phyloP scores from a whole-genome alignment of 768 basidiomycete species.

The Leccinum aurantiacum region DNA sequence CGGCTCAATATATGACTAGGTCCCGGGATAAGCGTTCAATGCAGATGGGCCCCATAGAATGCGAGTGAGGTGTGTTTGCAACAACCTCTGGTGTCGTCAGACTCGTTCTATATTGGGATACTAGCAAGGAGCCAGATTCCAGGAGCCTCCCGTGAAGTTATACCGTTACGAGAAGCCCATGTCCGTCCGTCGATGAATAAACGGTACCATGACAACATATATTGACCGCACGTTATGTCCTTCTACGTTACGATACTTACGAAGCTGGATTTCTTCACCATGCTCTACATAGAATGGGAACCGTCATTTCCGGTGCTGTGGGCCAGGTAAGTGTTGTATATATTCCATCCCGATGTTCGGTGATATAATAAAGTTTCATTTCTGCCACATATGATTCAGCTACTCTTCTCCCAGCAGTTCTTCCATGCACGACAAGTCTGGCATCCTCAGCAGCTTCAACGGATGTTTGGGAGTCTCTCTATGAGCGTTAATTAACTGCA shows the following conservation, averaged over 20 bases:
- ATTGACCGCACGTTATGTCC: too few species aligned
- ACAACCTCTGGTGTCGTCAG: too few species aligned
- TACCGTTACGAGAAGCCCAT: not conserved
- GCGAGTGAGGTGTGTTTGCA: too few species aligned
- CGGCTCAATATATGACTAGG: too few species aligned
- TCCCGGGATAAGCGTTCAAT: too few species aligned
- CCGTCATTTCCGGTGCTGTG: not conserved
- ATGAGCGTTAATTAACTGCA: not conserved
- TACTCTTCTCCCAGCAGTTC: not conserved
- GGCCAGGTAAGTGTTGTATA: not conserved
- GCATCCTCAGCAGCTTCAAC: not conserved
- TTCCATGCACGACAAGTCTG: not conserved
- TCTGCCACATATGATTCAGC: not conserved
- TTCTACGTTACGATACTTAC: too few species aligned
- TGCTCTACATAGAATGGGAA: not conserved
- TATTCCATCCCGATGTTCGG: not conserved
- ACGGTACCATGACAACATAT: not conserved
- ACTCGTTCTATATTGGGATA: too few species aligned
- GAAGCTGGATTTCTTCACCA: not conserved
- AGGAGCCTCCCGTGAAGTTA: not conserved
- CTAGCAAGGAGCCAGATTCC: too few species aligned
- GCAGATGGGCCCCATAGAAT: too few species aligned
- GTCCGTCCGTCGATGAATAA: not conserved
- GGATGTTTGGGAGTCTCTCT: not conserved
- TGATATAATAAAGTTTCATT: not conserved